Conservation (phyloP, 495 filamentous ascomycete genomes). For the Hypoxylon perforatum region DNA sequence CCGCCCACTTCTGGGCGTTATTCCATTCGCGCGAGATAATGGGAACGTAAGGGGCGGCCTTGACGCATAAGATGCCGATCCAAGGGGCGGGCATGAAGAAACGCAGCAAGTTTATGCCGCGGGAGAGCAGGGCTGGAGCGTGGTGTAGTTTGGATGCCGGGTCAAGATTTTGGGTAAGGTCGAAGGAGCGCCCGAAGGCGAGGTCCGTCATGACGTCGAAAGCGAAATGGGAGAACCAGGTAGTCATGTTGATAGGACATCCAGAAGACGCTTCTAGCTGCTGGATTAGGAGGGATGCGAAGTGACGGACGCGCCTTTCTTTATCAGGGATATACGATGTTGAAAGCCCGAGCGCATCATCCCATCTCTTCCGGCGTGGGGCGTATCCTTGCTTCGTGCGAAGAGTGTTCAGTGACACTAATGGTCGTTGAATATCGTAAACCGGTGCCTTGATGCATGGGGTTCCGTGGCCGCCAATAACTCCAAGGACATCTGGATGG, state of each 20-base stretch:
- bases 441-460: conserved; percentile 46
- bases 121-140: background rate
- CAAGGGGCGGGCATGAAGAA: conserved; percentile 13
- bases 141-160: background rate
- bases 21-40: conserved; percentile 10
- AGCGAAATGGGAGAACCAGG: conserved; percentile 59
- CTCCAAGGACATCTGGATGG: conserved; percentile 4
- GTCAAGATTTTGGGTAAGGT: conserved; percentile 3
- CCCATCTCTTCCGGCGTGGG: conserved; percentile 53
- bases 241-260: conserved; percentile 50
- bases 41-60: background rate
- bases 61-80: background rate
- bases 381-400: conserved; percentile 49
- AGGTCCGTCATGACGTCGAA: conserved; percentile 67
- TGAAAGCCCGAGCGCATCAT: conserved; percentile 42
- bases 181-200: conserved; percentile 59
- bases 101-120: conserved; percentile 5
- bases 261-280: conserved; percentile 1
- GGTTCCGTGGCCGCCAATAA: conserved; percentile 35
- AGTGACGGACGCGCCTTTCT: background rate
- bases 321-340: background rate
- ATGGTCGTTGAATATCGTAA: conserved; percentile 46
- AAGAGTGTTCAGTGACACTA: conserved; percentile 44
- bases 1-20: background rate
- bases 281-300: background rate